These are phyloP conservation scores for Yamadazyma dushanensis DNA, from an alignment of 1,139 yeast genomes.

Conservation along the genomic window DNA sequence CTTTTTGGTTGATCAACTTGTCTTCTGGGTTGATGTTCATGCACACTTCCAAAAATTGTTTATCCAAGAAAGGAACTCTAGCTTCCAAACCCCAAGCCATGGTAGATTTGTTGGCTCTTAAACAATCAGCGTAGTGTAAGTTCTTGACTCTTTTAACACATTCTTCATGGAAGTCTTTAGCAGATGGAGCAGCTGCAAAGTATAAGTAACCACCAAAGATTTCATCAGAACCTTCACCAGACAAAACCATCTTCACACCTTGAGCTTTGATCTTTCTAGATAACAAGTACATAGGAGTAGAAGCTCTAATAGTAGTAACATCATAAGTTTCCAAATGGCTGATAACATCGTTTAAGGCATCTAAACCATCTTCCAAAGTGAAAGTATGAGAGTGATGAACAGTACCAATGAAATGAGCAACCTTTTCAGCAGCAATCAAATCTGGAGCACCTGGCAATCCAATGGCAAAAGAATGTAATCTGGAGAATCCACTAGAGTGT, in stretches of 20 bases:
- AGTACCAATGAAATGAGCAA: conserved; percentile 92
- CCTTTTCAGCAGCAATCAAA: conserved; percentile 92
- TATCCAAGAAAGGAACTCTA: conserved; percentile 98
- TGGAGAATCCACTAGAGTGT: conserved; percentile 77
- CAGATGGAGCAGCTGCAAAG: conserved; percentile 94
- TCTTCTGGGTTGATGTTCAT: conserved; percentile 95
- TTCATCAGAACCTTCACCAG: conserved; percentile 99
- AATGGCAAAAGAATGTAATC: conserved; percentile 92
- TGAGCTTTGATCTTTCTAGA: conserved; percentile 98
- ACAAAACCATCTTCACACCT: conserved; percentile 98
- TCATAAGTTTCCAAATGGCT: conserved; percentile 96
- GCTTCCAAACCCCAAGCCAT: conserved; percentile 99
- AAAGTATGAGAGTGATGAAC: conserved; percentile 97
- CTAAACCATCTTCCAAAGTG: conserved; percentile 94
- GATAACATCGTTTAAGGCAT: conserved; percentile 91
- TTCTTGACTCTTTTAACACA: conserved; percentile 94
- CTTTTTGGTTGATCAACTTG: conserved; percentile 70
- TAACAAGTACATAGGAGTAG: conserved; percentile 96
- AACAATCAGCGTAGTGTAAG: conserved; percentile 95
- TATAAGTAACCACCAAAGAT: conserved; percentile 97
- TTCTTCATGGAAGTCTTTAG: conserved; percentile 91
- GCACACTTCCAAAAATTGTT: conserved; percentile 84
- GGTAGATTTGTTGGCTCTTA: conserved; percentile 98
- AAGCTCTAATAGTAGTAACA: conserved; percentile 97
- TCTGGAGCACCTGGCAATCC: conserved; percentile 99